These are phyloP conservation scores for Rhipidocladum racemiflorum DNA, from an alignment of 176 grass and related monocot genomes.

Conservation along the genomic window DNA sequence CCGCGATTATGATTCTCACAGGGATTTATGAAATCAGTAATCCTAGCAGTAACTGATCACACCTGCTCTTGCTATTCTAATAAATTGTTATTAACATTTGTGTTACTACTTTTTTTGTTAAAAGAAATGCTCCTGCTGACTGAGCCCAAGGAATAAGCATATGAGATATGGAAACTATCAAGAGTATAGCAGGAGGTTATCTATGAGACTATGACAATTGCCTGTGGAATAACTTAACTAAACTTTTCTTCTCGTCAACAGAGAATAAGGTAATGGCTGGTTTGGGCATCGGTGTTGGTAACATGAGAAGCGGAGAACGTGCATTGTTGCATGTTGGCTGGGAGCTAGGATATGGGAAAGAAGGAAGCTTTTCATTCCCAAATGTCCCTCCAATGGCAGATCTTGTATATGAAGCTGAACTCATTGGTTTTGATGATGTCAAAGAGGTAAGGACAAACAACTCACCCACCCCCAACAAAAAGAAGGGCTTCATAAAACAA, in stretches of 20 bases:
- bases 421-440: constrained; percentile 85
- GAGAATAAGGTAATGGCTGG: constrained; percentile 69
- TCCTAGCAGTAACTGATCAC: not conserved
- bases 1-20: not conserved
- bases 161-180: not conserved
- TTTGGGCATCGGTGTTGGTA: constrained; percentile 74
- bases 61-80: not conserved
- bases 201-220: not conserved
- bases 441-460: constrained; percentile 68
- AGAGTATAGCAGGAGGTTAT: not conserved
- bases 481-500: not conserved
- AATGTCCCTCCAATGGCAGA: constrained; percentile 92
- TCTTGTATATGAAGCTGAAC: constrained; percentile 88
- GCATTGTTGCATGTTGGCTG: constrained; percentile 77
- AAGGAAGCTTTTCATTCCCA: constrained; percentile 97
- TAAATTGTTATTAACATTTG: not conserved
- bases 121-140: not conserved
- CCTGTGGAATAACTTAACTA: constrained; percentile 19
- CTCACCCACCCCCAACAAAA: not conserved
- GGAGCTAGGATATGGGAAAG: constrained; percentile 90
- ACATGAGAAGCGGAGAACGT: constrained; percentile 74
- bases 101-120: not conserved
- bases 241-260: constrained; percentile 23
- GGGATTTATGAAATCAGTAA: not conserved
- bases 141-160: not conserved